These are phyloP conservation scores for Laburnicola sp. DNA, from an alignment of 2,329 filamentous ascomycete species.

Conservation along the genomic window DNA sequence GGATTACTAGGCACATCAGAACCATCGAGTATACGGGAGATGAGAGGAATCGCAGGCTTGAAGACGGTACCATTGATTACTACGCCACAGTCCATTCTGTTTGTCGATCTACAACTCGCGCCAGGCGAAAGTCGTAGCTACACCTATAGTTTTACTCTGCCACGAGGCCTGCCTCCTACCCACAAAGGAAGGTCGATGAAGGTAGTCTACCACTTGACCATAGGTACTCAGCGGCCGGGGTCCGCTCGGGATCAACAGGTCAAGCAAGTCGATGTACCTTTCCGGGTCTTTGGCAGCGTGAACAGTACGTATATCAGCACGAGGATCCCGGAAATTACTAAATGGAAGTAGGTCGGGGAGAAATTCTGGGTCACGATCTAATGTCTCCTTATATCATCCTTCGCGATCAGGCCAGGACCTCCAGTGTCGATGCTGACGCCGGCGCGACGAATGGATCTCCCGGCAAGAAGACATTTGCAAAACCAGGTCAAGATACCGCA, in stretches of 20 bases:
- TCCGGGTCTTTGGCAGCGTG: slow-evolving; percentile 90
- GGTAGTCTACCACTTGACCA: slow-evolving; percentile 85
- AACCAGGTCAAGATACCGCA: slow-evolving; percentile 49
- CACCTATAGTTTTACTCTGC: slow-evolving; percentile 83
- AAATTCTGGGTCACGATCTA: slow-evolving; percentile 88
- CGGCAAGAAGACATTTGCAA: slow-evolving; percentile 23
- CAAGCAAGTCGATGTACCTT: slow-evolving; percentile 88
- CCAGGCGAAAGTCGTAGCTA: slow-evolving; percentile 89
- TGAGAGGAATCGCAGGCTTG: slow-evolving; percentile 83
- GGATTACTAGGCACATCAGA: slow-evolving; percentile 85
- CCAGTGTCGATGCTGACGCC: slow-evolving; percentile 36
- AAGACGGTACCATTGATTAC: slow-evolving; percentile 89
- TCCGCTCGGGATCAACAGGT: slow-evolving; percentile 75
- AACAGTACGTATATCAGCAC: slow-evolving; percentile 58
- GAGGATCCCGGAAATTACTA: neutral
- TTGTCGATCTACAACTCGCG: slow-evolving; percentile 84
- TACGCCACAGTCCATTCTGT: slow-evolving; percentile 92
- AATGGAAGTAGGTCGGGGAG: slow-evolving; percentile 62
- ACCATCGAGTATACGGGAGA: slow-evolving; percentile 91
- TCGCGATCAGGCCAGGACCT: slow-evolving; percentile 71
- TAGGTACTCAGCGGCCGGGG: slow-evolving; percentile 86
- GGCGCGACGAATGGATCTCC: slow-evolving; percentile 17
- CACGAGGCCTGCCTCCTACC: slow-evolving; percentile 84
- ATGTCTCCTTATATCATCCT: slow-evolving; percentile 93
- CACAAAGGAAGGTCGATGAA: slow-evolving; percentile 94